Evolutionary conservation across 2,329 filamentous ascomycete species (phyloP), one percentile per base, ranked within the genome.

Genomic region (Rhinocladiella mackenziei): DNA sequence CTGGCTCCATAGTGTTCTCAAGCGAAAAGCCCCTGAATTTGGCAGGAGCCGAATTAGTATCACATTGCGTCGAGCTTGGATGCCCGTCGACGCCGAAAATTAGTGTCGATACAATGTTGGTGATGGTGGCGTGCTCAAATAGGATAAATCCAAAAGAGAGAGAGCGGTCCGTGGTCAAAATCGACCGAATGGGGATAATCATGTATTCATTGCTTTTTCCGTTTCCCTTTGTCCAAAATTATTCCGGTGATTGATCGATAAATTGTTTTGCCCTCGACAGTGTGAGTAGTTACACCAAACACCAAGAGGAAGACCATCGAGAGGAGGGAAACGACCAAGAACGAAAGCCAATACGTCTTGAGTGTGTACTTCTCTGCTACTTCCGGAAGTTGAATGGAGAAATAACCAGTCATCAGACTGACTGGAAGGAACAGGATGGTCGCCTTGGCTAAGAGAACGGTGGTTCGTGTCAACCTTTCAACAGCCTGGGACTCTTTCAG

Each of bases 101-200:
- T 89, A 91, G 62, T 89, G 91, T 63, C 78, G 80, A 59, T 91
- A 91, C 65, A 91, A 91, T 65, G 83, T 89, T 38, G 85, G 86
- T 0, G 73, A 64, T 28, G 85, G 86, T 1, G 72, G 69, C 1
- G 76, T 83, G n/a, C 83, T 80, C 62, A 74, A 72, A 56, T 89
- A 86, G 86, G 72, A 85, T 61, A 69, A 68, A 13, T 61, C 51
- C 34, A n/a, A n/a, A 68, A 62, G 47, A 66, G 73, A 49, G 76
- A 80, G 58, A 77, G 77, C 74, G 47, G 60, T 33, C 50, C 59
- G 7, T 70, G 68, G 62, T 44, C 50, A 46, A 26, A 15, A 18
- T 9, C 30, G 18, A 13, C 20, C 14, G 17, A 11, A 4, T 19
- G 18, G n/a, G 9, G n/a, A 22, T 17, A 15, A 15, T 39, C 15